Evolutionary conservation across 2,329 filamentous ascomycete genomes (phyloP), one percentile per base, ranked within the genome.

Genomic region (Graphilbum fragrans): DNA sequence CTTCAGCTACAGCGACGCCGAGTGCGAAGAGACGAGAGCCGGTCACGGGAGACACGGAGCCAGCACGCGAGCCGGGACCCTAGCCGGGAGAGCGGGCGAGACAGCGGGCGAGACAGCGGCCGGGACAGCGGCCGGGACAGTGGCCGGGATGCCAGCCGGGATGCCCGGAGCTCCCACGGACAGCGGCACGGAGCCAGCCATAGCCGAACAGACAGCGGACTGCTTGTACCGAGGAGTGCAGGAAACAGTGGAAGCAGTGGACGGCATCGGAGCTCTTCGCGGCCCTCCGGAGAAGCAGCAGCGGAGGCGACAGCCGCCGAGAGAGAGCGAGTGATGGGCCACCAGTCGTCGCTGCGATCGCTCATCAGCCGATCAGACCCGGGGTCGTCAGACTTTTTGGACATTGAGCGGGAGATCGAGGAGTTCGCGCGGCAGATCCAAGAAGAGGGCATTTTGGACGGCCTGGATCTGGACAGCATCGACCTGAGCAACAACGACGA

Each of bases 261-360:
- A n/a, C 62, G 60, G 33, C 56, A 55, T 25, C 59, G 59, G 41
- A 69, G 69, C 48, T 66, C 67, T 41, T 69, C 65, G 27, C 65
- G 65, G 41, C 60, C 55, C 27, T 50, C 55, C 37, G 61, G 66
- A 45, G 59, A 60, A 47, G 50, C 58, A 41, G 53, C 58, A 46
- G 51, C 59, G 49, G 53, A 54, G 46, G 58, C 63, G 4, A n/a
- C 21, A n/a, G 21, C 16, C 17, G 37, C 42, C 8, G 14, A 12
- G 11, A 19, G 17, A 11, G 57, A 61, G 19, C 65, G 82, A 38
- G 80, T 79, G 40, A 70, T 95, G 37, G 86, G 92, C 55, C 90
- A 95, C 55, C 90, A 96, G 63, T 82, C 86, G 1, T 94, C 87
- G 44, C 65, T 96, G 48, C 70, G 88, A 41, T 94, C 85, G 10